A percentile compares a stretch with the other conserved stretches of the same genome.
These are phyloP conservation scores for Scutellaria galericulata DNA, from an alignment of 257 asterid species.

Conservation along the genomic window DNA sequence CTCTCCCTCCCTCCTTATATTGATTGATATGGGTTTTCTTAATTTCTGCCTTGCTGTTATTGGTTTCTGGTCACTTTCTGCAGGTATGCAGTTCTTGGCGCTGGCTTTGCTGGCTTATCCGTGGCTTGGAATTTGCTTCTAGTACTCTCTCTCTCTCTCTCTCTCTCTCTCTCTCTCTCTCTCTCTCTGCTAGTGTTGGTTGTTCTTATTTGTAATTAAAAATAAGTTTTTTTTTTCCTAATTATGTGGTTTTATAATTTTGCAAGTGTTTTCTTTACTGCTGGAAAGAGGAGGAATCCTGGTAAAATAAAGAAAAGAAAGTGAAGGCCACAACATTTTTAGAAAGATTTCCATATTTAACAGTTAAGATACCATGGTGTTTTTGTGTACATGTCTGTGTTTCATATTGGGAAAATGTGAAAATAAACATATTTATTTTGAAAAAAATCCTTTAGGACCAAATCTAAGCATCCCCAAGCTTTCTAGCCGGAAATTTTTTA, in stretches of 20 bases:
- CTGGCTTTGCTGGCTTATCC: conserved; percentile 98
- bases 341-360: neutral
- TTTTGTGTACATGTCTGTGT: no score
- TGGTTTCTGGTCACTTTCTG: no score
- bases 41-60: neutral
- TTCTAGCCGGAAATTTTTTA: neutral
- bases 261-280: no score
- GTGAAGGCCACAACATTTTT: no score
- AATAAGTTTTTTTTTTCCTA: no score
- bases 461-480: conserved; percentile 14
- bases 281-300: no score
- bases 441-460: neutral
- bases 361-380: neutral
- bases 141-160: conserved; percentile 41
- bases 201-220: no score
- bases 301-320: no score
- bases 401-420: neutral
- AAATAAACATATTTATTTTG: neutral
- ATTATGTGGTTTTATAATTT: no score
- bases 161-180: neutral
- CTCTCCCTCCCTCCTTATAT: neutral
- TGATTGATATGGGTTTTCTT: conserved; percentile 9
- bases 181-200: no score
- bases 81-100: conserved; percentile 96
- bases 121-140: conserved; percentile 93